These are phyloP conservation scores for Phytophthora constricta DNA, from an alignment of 352 stramenopile species.

Conservation along the genomic window DNA sequence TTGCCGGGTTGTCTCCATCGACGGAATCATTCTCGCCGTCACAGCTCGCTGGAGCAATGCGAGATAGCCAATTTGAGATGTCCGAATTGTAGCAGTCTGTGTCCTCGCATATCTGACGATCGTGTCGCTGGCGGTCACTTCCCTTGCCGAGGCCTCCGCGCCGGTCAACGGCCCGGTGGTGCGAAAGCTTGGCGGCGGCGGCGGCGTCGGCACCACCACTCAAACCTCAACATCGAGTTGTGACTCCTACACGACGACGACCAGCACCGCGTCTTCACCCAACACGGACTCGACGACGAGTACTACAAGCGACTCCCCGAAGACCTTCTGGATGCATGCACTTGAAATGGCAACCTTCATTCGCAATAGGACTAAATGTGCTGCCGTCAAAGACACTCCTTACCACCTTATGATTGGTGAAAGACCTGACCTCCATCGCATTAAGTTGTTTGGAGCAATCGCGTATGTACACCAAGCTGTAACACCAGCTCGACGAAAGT, in stretches of 20 bases:
- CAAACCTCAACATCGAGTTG: constrained; percentile 11
- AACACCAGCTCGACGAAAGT: background rate
- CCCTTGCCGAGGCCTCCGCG: constrained; percentile 28
- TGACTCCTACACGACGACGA: constrained; percentile 28
- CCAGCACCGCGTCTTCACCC: constrained; percentile 9
- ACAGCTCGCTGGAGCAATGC: background rate
- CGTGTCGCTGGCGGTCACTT: constrained; percentile 18
- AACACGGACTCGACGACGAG: constrained; percentile 5
- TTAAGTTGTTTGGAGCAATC: background rate
- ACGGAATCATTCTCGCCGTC: too few species aligned
- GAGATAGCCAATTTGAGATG: background rate
- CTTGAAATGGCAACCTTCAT: constrained; percentile 2
- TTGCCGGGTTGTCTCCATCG: background rate
- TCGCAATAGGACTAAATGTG: background rate
- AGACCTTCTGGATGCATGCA: background rate
- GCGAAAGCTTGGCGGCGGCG: constrained; percentile 25
- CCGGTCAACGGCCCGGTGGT: constrained; percentile 2
- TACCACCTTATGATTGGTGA: constrained; percentile 1
- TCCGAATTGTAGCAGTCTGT: background rate
- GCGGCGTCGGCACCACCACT: constrained; percentile 19
- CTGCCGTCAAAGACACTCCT: background rate
- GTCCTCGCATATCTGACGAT: constrained; percentile 27
- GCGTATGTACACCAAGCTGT: constrained; percentile 4
- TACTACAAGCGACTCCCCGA: constrained; percentile 13
- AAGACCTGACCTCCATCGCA: constrained; percentile 2